Percentiles rank a stretch among this genome's conserved stretches.
Conservation (phyloP, 1,284 basidiomycete species). For the Leccinum laetum region DNA sequence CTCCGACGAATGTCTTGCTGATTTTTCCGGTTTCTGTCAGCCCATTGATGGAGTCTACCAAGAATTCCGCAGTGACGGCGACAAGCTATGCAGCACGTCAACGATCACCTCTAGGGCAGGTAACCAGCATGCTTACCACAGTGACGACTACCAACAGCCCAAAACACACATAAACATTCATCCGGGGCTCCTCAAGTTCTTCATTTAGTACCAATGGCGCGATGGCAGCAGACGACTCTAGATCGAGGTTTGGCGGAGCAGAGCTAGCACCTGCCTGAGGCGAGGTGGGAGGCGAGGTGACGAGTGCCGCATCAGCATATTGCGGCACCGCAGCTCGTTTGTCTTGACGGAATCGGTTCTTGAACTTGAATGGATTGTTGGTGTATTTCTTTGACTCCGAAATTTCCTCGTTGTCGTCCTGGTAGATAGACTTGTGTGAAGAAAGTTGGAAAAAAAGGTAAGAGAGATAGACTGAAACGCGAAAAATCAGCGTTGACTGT, state of each 20-base stretch:
- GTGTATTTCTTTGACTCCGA: constrained; percentile 23
- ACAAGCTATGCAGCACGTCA: constrained; percentile 42
- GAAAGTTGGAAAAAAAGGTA: constrained; percentile 88
- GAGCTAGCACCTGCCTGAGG: not conserved
- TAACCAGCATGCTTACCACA: constrained; percentile 45
- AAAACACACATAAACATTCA: constrained; percentile 55
- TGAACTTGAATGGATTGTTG: constrained; percentile 30
- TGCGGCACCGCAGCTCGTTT: constrained; percentile 4
- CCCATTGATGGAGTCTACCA: constrained; percentile 79
- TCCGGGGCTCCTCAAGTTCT: constrained; percentile 57
- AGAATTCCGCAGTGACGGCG: constrained; percentile 77
- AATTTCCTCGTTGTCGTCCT: constrained; percentile 44
- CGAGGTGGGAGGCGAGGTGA: constrained; percentile 17
- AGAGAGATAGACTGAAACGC: constrained; percentile 56
- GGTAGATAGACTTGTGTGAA: constrained; percentile 78
- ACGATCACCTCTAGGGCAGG: not conserved
- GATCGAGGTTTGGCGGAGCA: constrained; percentile 4
- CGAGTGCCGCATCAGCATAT: constrained; percentile 1
- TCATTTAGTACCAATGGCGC: constrained; percentile 25
- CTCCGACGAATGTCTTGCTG: constrained; percentile 77
- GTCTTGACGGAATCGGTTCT: constrained; percentile 11
- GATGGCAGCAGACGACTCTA: constrained; percentile 9
- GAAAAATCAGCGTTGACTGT: constrained; percentile 3
- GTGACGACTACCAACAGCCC: constrained; percentile 60
- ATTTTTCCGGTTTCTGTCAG: constrained; percentile 54